Evolutionary conservation across 1,139 yeast species (phyloP).

Genomic region (Magnusiomyces fungicola): DNA sequence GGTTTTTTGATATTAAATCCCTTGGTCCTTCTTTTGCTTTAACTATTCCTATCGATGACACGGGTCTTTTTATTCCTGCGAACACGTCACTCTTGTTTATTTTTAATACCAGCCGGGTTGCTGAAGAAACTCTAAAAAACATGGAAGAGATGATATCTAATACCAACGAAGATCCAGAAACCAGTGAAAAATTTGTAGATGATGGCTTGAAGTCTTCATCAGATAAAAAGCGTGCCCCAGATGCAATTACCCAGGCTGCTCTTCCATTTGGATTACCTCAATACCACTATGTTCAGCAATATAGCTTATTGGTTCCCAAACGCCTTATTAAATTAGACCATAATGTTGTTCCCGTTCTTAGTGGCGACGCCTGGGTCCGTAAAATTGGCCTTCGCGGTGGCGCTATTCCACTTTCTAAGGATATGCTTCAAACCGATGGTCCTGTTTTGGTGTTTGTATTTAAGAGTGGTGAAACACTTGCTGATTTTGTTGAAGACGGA

Average conservation of each 20-base stretch:
- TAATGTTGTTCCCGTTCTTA: slow-evolving; percentile 12
- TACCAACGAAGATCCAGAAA: neutral
- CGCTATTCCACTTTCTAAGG: slow-evolving; percentile 19
- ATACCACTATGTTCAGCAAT: slow-evolving; percentile 20
- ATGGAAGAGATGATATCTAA: neutral
- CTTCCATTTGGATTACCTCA: slow-evolving; percentile 24
- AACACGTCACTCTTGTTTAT: slow-evolving; percentile 23
- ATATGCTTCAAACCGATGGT: slow-evolving; percentile 15
- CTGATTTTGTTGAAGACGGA: slow-evolving; percentile 10
- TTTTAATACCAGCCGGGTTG: slow-evolving; percentile 19
- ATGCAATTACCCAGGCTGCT: slow-evolving; percentile 19
- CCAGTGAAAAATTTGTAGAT: slow-evolving; percentile 2
- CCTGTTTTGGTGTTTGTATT: slow-evolving; percentile 22
- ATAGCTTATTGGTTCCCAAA: slow-evolving; percentile 21
- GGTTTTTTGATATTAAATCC: slow-evolving; percentile 14
- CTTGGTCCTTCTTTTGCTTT: slow-evolving; percentile 18
- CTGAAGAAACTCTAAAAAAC: neutral
- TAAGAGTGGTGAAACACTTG: slow-evolving; percentile 17
- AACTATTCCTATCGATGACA: slow-evolving; percentile 16
- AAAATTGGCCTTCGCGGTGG: slow-evolving; percentile 16
- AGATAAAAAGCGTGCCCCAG: slow-evolving; percentile 10
- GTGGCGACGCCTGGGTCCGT: slow-evolving; percentile 19
- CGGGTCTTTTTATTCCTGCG: slow-evolving; percentile 19
- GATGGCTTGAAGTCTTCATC: neutral
- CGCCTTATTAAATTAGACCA: neutral